Percentiles rank a stretch among this genome's conserved stretches.
These are phyloP conservation scores for Ceratocystis harringtonii DNA, from an alignment of 2,329 filamentous ascomycete genomes.

Conservation along the genomic window DNA sequence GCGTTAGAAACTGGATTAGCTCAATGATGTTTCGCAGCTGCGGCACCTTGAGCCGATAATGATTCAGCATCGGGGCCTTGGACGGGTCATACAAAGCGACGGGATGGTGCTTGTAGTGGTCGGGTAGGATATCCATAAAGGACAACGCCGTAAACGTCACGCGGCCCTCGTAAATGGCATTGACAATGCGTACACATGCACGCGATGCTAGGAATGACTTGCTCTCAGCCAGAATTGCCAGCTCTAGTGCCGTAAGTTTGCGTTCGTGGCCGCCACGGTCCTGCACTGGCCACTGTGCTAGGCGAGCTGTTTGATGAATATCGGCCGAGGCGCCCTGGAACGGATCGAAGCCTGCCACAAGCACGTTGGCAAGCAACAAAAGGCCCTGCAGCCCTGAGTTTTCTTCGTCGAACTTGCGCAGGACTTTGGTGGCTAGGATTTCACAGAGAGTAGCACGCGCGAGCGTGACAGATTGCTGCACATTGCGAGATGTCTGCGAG, in stretches of 20 bases:
- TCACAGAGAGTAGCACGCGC: constrained; percentile 56
- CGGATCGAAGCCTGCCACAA: constrained; percentile 16
- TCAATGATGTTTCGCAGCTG: constrained; percentile 52
- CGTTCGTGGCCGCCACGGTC: constrained; percentile 30
- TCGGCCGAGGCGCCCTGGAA: constrained; percentile 16
- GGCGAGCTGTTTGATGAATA: constrained; percentile 35
- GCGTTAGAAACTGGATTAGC: constrained; percentile 47
- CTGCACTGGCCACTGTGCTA: constrained; percentile 27
- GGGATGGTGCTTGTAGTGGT: constrained; percentile 56
- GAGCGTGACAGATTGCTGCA: constrained; percentile 54
- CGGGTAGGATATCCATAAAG: constrained; percentile 58
- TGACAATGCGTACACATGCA: constrained; percentile 54
- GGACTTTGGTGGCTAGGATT: constrained; percentile 48
- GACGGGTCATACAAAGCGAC: constrained; percentile 56
- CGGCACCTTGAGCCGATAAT: constrained; percentile 57
- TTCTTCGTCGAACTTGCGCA: constrained; percentile 54
- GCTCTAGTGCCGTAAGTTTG: constrained; percentile 53
- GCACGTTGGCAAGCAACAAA: constrained; percentile 48
- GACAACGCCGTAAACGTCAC: constrained; percentile 56
- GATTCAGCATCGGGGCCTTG: constrained; percentile 50
- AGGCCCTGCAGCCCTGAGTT: constrained; percentile 47
- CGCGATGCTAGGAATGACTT: constrained; percentile 51
- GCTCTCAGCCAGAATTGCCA: constrained; percentile 57
- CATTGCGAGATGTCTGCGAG: constrained; percentile 43
- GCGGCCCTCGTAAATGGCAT: constrained; percentile 52